phyloP scores from a whole-genome alignment of 1,139 yeast genomes.

The Debaryomycetaceae sp. region DNA sequence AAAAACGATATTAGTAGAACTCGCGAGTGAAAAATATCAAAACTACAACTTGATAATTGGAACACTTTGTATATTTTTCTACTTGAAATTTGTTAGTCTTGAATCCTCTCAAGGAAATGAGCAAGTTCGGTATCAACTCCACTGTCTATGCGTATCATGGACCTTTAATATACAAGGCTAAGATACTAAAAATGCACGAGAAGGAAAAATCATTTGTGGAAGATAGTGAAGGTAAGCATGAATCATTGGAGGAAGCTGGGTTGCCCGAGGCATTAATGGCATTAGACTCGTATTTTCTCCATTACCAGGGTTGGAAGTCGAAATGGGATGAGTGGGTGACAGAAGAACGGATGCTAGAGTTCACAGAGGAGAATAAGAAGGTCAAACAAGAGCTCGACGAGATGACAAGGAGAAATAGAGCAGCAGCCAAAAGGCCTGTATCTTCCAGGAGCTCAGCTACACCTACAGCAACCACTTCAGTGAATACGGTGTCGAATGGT shows the following conservation, averaged over 20 bases:
- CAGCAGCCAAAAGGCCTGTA: conserved; percentile 5
- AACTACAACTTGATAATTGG: neutral
- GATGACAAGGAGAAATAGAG: conserved; percentile 21
- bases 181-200: conserved; percentile 62
- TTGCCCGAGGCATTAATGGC: conserved; percentile 44
- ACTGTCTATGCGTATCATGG: conserved; percentile 86
- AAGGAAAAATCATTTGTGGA: conserved; percentile 45
- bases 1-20: neutral
- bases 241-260: conserved; percentile 29
- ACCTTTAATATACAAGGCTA: conserved; percentile 86
- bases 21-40: neutral
- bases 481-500: neutral
- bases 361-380: conserved; percentile 64
- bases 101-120: too few species aligned
- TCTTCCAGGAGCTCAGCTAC: conserved; percentile 2
- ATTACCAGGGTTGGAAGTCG: conserved; percentile 93
- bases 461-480: neutral
- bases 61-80: neutral
- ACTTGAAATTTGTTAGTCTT: too few species aligned
- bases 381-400: conserved; percentile 62
- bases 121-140: conserved; percentile 29
- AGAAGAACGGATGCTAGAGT: conserved; percentile 61
- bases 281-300: conserved; percentile 60
- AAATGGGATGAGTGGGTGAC: conserved; percentile 98
- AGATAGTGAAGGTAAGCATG: conserved; percentile 36